Evolutionary conservation across 2,329 filamentous ascomycete species (phyloP).

Genomic region (Fusarium devonianum): DNA sequence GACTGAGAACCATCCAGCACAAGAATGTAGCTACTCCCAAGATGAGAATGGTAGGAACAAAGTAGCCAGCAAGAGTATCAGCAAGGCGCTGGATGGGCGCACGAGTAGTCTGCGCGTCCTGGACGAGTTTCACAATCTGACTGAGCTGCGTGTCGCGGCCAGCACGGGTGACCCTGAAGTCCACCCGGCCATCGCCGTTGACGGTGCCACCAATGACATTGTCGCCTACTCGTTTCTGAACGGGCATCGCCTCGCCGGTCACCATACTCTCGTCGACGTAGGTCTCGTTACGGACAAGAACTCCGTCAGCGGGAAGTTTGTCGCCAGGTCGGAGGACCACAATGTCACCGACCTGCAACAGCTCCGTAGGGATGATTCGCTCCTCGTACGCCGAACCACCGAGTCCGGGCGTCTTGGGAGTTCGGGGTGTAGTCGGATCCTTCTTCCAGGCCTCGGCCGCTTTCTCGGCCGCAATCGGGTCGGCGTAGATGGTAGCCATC

Average conservation of each 20-base stretch:
- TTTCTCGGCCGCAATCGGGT: constrained; percentile 93
- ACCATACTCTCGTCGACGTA: constrained; percentile 99
- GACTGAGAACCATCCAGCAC: constrained; percentile 93
- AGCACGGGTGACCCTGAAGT: constrained; percentile 90
- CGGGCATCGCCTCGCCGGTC: constrained; percentile 94
- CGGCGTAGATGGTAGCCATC: constrained; percentile 95
- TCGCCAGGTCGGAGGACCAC: constrained; percentile 93
- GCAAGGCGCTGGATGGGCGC: constrained; percentile 95
- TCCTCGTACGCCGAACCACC: constrained; percentile 76
- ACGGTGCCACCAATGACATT: constrained; percentile 91
- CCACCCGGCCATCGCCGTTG: constrained; percentile 89
- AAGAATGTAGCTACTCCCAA: constrained; percentile 87
- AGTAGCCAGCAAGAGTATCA: constrained; percentile 90
- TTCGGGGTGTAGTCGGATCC: constrained; percentile 38
- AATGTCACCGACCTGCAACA: constrained; percentile 92
- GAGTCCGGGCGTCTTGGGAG: constrained; percentile 53
- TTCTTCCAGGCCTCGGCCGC: constrained; percentile 77
- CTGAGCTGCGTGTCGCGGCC: constrained; percentile 96
- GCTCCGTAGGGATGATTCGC: constrained; percentile 87
- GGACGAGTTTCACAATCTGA: constrained; percentile 97
- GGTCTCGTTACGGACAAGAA: constrained; percentile 85
- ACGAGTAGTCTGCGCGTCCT: constrained; percentile 92
- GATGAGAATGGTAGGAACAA: constrained; percentile 86
- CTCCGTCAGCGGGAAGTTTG: constrained; percentile 94
- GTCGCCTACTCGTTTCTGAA: constrained; percentile 84